These are phyloP conservation scores for Clonostachys byssicola DNA, from an alignment of 2,329 filamentous ascomycete genomes.

Conservation along the genomic window DNA sequence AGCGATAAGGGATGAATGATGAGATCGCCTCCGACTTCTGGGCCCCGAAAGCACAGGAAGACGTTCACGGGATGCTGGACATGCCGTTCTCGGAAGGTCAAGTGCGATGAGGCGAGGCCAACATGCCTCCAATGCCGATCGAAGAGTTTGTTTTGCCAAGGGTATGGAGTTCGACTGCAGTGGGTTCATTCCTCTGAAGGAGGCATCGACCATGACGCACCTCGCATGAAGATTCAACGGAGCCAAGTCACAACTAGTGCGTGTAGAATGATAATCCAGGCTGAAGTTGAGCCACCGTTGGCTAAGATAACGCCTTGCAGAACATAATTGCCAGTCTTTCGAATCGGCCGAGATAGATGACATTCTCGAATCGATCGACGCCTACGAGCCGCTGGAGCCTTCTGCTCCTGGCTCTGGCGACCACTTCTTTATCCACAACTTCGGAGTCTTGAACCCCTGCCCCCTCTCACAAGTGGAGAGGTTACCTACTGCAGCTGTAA, in stretches of 20 bases:
- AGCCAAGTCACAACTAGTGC: background rate
- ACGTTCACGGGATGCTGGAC: slow-evolving; percentile 27
- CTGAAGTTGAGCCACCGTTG: no score
- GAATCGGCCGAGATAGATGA: background rate
- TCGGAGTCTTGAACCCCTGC: background rate
- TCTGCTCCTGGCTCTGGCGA: background rate
- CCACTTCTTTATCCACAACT: background rate
- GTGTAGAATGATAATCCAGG: no score
- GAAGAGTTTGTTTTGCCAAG: slow-evolving; percentile 19
- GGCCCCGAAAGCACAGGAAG: slow-evolving; percentile 12
- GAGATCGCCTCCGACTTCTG: no score
- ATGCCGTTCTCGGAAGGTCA: slow-evolving; percentile 27
- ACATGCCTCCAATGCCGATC: slow-evolving; percentile 23
- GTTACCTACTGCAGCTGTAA: no score
- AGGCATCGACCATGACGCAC: no score
- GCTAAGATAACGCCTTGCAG: background rate
- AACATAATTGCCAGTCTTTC: background rate
- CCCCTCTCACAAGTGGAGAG: background rate
- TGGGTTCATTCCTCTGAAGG: slow-evolving; percentile 11
- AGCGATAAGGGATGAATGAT: no score
- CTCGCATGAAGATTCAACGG: background rate
- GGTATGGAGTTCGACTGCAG: slow-evolving; percentile 20
- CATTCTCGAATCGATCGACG: background rate
- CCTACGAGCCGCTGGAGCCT: background rate
- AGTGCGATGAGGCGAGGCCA: slow-evolving; percentile 28